Conservation (phyloP, 768 basidiomycete genomes). For the Steccherinum ochraceum region DNA sequence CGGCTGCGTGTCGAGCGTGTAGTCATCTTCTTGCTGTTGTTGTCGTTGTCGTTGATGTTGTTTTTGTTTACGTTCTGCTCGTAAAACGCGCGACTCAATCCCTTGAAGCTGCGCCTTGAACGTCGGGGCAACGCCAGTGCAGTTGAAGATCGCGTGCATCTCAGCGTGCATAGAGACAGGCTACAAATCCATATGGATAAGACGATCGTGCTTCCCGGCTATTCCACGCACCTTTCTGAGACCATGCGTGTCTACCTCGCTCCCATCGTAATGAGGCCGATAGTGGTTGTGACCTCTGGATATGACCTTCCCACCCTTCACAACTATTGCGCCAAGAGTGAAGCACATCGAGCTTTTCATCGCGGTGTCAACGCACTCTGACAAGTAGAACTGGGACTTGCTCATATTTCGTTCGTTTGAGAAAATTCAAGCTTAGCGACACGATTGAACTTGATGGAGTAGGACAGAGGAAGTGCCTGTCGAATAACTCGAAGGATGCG, state of each 20-base stretch:
- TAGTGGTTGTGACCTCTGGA: constrained; percentile 50
- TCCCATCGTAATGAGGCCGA: constrained; percentile 46
- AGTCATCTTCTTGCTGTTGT: no score
- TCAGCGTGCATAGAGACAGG: constrained; percentile 53
- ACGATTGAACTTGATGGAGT: no score
- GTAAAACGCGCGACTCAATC: constrained; percentile 24
- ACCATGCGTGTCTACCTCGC: constrained; percentile 29
- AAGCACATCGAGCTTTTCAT: constrained; percentile 46
- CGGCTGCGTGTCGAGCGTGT: no score
- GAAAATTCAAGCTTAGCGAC: constrained; percentile 9
- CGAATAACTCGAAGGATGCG: no score
- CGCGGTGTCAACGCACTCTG: constrained; percentile 42
- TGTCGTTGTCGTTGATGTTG: constrained; percentile 13
- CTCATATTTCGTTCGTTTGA: constrained; percentile 24
- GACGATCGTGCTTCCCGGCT: constrained; percentile 13
- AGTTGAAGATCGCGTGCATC: constrained; percentile 52
- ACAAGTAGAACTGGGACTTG: constrained; percentile 46
- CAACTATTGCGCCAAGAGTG: constrained; percentile 39
- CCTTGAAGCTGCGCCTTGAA: constrained; percentile 51
- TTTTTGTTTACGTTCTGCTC: constrained; percentile 16
- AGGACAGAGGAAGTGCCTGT: no score
- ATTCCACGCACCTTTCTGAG: constrained; percentile 29
- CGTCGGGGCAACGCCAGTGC: constrained; percentile 43
- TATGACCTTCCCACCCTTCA: constrained; percentile 52
- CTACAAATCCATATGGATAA: constrained; percentile 9